A percentile compares a stretch with the other conserved stretches of the same genome.
phyloP scores from a whole-genome alignment of 2,329 filamentous ascomycete genomes.

The Pseudogymnoascus sp. region DNA sequence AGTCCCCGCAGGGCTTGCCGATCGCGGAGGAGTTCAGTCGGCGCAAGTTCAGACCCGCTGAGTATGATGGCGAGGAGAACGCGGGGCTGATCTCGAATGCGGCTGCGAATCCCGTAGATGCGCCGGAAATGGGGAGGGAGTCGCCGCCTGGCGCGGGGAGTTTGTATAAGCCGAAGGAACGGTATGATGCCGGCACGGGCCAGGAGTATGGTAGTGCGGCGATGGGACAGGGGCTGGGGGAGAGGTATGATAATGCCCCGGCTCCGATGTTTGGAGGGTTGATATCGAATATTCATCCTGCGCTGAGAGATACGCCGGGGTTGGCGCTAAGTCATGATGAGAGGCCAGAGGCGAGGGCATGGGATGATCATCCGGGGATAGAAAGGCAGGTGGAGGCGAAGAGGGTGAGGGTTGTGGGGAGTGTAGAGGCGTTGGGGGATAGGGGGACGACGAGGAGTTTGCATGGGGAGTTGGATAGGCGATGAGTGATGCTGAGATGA shows the following conservation, averaged over 20 bases:
- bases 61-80: conserved; percentile 17
- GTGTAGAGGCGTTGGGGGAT: background rate
- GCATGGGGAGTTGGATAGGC: background rate
- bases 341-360: background rate
- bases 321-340: background rate
- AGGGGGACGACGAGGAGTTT: background rate
- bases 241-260: background rate
- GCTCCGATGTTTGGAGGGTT: background rate
- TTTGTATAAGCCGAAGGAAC: conserved; percentile 21
- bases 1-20: conserved; percentile 14
- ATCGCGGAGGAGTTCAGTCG: conserved; percentile 25
- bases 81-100: conserved; percentile 24
- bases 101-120: conserved; percentile 21
- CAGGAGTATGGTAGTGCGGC: background rate
- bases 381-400: background rate
- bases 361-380: background rate
- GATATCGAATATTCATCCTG: background rate
- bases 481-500: background rate
- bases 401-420: background rate
- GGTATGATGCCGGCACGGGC: conserved; percentile 21
- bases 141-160: background rate
- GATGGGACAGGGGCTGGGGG: background rate
- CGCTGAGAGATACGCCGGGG: background rate
- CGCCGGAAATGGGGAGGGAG: background rate
- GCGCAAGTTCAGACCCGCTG: conserved; percentile 17